Base-by-base conservation (phyloP, 768 basidiomycete genomes). In the Rhodotorula babjevae region DNA sequence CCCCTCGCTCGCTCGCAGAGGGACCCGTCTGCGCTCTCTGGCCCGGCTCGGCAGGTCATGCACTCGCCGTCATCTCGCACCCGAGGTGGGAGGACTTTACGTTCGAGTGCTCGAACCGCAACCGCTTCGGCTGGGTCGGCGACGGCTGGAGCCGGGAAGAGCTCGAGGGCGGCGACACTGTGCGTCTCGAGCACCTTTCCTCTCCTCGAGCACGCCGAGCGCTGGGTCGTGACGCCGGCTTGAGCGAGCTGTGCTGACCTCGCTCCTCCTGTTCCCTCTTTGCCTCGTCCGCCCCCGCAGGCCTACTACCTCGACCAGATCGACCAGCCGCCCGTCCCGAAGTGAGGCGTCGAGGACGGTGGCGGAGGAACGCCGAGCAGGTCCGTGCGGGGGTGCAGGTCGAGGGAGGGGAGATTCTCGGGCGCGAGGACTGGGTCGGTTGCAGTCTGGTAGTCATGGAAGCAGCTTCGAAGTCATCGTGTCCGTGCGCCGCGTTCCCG, bases 71-170 rank as follows among this genome's bases (percentile, higher is more conserved):
- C 3, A 78, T 89, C 11, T 80, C 81, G 50, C 79, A 86, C 77
- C 87, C 87, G 11, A 84, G 87, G 11, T 88, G 87, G 87, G 88
- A 89, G 70, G 88, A 88, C 74, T 88, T 82, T 71, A 62, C 68
- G 31, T 72, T 52, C 71, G 55, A 52, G 25, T 27, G 1, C 2
- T 27, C 50, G 15, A 63, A 70, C 31, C 42, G 50, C 47, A 87
- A 87, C 73, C 79, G 85, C 18, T 83, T 88, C 73, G 81, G 84
- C 68, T 89, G 86, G 85, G 82, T 88, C 14, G 87, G 88, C 4
- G 84, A 87, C 67, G 87, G 88, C 25, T 85, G 85, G 76, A 86
- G 86, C 14, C 78, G 82, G n/a, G 83, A 82, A 29, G 87, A 88
- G 76, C 83, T 85, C 74, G 79, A 79, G 6, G 78, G 79, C 7